Evolutionary conservation across 768 basidiomycete species (phyloP), one percentile per base, ranked within the genome.

Genomic region (Tulasnella sp.): DNA sequence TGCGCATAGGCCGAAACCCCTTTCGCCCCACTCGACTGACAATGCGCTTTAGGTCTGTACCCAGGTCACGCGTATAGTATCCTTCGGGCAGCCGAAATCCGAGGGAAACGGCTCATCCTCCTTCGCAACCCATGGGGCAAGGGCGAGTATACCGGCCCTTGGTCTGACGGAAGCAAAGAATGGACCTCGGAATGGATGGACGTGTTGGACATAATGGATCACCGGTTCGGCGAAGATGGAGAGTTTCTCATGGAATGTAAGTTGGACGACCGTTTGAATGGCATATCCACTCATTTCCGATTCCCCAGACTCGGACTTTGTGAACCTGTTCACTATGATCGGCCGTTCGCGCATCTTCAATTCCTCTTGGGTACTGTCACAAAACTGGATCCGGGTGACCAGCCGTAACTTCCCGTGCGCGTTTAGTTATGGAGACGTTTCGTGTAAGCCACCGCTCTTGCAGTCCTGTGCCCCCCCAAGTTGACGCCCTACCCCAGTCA

Each of bases 401-500:
- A 63, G 65, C 5, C 69, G 72, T n/a, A 69, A 73, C 7, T 67
- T 74, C 32, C 72, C 74, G 14, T 52, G 73, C 35, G 76, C 77
- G 0, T 79, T 76, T 75, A 72, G 72, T 6, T 77, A 71, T 48
- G 78, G 77, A 15, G 78, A 81, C 59, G 70, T 80, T 5, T 73
- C 76, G 5, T 80, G 77, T 78, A 59, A 34, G 77, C 53, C 14
- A 5, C 32, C n/a, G 5, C 31, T 35, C 9, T 36, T 15, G 17
- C 36, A 3, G 8, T 12, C 3, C 0, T 40, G 29, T 5, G 2
- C 21, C n/a, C 42, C 37, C n/a, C n/a, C 36, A 8, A 17, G 14
- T 49, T 6, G 23, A 6, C 37, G 8, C 19, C 12, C 51, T 27
- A 23, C 25, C 52, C 52, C 32, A 79, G 78, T 76, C 63, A 74